phyloP scores from a whole-genome alignment of 192 early-diverging fungal species.

The Linnemannia exigua region DNA sequence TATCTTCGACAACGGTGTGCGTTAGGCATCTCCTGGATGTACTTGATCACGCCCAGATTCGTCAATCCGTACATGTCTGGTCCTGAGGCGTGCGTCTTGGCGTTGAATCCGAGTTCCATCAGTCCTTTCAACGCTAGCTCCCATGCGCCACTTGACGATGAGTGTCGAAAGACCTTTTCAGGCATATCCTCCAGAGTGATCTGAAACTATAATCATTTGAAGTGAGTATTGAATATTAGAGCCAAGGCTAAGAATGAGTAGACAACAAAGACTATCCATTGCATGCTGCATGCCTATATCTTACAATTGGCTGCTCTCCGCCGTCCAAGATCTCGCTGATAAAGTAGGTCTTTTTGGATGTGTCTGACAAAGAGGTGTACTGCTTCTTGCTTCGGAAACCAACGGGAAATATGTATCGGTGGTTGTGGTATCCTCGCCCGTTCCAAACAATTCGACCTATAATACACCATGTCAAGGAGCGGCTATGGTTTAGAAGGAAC shows the following conservation, averaged over 20 bases:
- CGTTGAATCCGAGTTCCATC: constrained; percentile 70
- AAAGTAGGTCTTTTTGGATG: constrained; percentile 67
- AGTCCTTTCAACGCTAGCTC: constrained; percentile 73
- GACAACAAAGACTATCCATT: not conserved
- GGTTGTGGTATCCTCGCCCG: constrained; percentile 74
- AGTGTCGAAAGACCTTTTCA: constrained; percentile 66
- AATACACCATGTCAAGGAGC: not conserved
- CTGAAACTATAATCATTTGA: constrained; percentile 63
- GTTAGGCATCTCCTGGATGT: constrained; percentile 73
- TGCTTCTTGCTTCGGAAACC: constrained; percentile 76
- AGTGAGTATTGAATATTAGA: not conserved
- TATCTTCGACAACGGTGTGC: constrained; percentile 53
- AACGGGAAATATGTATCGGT: constrained; percentile 78
- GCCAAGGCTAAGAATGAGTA: not conserved
- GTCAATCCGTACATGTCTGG: constrained; percentile 80
- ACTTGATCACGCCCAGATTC: constrained; percentile 78
- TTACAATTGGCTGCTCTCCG: constrained; percentile 67
- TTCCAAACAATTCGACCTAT: constrained; percentile 67
- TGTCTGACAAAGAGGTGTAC: constrained; percentile 69
- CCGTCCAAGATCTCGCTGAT: constrained; percentile 79
- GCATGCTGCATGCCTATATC: constrained; percentile 10
- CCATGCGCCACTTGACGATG: constrained; percentile 81
- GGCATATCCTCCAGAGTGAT: constrained; percentile 79
- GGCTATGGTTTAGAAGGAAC: too few species aligned
- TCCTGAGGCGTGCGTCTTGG: constrained; percentile 80